These are phyloP conservation scores for Pisolithus orientalis DNA, from an alignment of 768 basidiomycete species.

Conservation along the genomic window DNA sequence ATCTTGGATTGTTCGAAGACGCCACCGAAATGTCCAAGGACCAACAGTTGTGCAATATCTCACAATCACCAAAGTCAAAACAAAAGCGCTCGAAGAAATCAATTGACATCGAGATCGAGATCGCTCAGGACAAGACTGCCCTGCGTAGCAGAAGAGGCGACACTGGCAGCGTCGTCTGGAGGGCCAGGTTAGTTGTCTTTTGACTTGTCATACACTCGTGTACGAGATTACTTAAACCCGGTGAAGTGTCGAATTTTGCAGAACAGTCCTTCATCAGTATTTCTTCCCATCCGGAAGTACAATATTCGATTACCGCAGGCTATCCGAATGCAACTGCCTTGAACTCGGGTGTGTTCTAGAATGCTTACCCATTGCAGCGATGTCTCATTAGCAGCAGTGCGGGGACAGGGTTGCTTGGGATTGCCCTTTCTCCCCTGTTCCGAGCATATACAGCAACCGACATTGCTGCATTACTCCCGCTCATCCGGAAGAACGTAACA, in stretches of 20 bases:
- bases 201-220: neutral
- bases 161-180: conserved; percentile 84
- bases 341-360: conserved; percentile 60
- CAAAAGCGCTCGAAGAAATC: conserved; percentile 14
- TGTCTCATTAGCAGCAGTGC: conserved; percentile 35
- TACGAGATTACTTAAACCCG: neutral
- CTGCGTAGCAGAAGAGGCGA: conserved; percentile 70
- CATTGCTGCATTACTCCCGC: conserved; percentile 50
- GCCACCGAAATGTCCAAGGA: neutral
- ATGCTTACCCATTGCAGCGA: neutral
- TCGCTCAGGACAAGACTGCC: conserved; percentile 73
- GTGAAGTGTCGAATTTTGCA: conserved; percentile 63
- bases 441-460: conserved; percentile 64
- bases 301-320: conserved; percentile 38
- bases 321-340: conserved; percentile 48
- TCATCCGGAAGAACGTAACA: conserved; percentile 65
- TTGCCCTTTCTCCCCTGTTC: conserved; percentile 59
- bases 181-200: conserved; percentile 51
- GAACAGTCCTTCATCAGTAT: conserved; percentile 50
- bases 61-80: conserved; percentile 3
- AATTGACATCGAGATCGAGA: conserved; percentile 36
- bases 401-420: conserved; percentile 66
- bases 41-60: neutral
- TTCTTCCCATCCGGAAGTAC: conserved; percentile 32
- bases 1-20: conserved; percentile 41